Conservation (phyloP, 148 eudicot species). For the Vaccinium macrocarpon region DNA sequence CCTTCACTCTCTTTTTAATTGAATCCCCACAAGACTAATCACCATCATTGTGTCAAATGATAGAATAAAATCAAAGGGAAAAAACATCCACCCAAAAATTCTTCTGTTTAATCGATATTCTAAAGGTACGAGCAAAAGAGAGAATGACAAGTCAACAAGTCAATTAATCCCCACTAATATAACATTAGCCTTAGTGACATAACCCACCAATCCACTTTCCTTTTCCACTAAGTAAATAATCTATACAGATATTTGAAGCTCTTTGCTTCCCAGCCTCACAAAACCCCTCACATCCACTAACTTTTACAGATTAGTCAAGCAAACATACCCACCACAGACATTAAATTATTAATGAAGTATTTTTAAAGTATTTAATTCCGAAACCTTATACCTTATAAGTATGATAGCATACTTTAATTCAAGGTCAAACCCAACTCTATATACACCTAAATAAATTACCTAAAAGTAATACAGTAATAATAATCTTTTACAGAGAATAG, state of each 20-base stretch:
- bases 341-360: not conserved
- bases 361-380: not conserved
- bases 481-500: not conserved
- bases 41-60: slow-evolving; percentile 21
- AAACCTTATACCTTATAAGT: not conserved
- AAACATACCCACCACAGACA: not conserved
- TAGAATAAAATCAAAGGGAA: not conserved
- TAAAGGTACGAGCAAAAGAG: not conserved
- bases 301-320: not conserved
- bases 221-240: not conserved
- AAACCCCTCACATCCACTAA: not conserved
- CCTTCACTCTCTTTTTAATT: slow-evolving; percentile 5
- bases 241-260: not conserved
- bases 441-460: not conserved
- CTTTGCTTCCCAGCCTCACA: not conserved
- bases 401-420: not conserved
- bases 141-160: slow-evolving; percentile 13
- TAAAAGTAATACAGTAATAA: not conserved
- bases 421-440: not conserved
- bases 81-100: not conserved
- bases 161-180: not conserved
- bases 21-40: slow-evolving; percentile 8
- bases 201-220: not conserved
- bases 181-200: not conserved
- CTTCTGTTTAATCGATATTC: not conserved